A percentile compares a stretch with the other conserved stretches of the same genome.
phyloP scores from a whole-genome alignment of 352 stramenopile genomes.

The Globisporangium solare region DNA sequence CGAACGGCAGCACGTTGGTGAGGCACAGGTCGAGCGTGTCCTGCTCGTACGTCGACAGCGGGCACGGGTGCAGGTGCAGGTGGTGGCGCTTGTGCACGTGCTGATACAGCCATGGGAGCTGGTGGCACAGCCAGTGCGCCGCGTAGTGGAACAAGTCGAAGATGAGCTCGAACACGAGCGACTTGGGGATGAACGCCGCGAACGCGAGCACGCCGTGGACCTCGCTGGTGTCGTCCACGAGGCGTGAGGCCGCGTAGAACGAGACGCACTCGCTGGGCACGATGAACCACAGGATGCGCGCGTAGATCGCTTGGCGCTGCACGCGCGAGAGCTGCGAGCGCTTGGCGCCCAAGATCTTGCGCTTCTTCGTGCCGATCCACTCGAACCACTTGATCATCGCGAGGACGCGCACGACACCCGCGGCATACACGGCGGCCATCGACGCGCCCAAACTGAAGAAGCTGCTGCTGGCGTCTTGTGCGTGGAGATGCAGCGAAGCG shows the following conservation, averaged over 20 bases:
- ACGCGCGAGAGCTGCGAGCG: constrained; percentile 33
- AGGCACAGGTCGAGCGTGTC: constrained; percentile 64
- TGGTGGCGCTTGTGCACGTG: constrained; percentile 85
- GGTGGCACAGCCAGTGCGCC: constrained; percentile 71
- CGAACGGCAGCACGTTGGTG: constrained; percentile 75
- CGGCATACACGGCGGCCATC: constrained; percentile 31
- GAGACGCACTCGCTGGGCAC: constrained; percentile 68
- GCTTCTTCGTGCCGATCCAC: constrained; percentile 72
- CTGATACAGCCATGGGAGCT: constrained; percentile 63
- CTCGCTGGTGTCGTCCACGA: constrained; percentile 2
- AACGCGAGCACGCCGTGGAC: constrained; percentile 27
- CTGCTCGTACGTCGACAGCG: constrained; percentile 84
- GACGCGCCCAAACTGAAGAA: constrained; percentile 5
- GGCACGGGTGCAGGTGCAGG: constrained; percentile 64
- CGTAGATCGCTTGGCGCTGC: constrained; percentile 48
- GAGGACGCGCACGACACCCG: constrained; percentile 49
- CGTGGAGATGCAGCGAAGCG: background rate
- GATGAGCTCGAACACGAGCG: constrained; percentile 74
- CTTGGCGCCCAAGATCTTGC: constrained; percentile 60
- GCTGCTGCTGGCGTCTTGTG: background rate
- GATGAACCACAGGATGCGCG: constrained; percentile 58
- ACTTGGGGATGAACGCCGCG: constrained; percentile 73
- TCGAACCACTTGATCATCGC: constrained; percentile 72
- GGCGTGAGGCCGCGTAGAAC: constrained; percentile 34
- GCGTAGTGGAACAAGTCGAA: constrained; percentile 88